Conservation (phyloP, 345 rosid species). For the Eucalyptus erythrocorys region DNA sequence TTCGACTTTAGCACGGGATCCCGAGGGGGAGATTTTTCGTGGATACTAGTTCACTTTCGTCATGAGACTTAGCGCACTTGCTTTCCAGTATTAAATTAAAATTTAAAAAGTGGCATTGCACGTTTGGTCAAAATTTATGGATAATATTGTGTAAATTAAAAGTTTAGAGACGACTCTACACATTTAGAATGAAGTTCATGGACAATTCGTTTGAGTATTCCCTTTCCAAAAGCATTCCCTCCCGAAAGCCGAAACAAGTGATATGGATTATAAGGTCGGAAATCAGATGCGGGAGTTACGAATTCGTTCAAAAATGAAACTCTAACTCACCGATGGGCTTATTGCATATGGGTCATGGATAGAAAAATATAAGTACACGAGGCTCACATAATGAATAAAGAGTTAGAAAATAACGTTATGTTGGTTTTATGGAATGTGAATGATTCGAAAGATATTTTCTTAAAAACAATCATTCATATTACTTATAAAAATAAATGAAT, state of each 20-base stretch:
- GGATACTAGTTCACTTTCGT: no score
- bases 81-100: no score
- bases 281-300: neutral
- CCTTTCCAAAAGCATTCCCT: neutral
- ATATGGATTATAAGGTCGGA: neutral
- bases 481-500: no score
- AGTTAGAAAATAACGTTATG: neutral
- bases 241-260: neutral
- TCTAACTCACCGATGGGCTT: neutral
- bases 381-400: neutral
- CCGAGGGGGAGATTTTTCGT: no score
- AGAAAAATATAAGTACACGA: neutral
- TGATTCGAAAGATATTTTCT: neutral
- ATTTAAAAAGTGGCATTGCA: no score
- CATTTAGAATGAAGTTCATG: no score
- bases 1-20: no score
- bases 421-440: accelerated
- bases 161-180: neutral
- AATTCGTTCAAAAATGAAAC: neutral
- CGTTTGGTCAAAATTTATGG: no score
- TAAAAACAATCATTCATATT: accelerated
- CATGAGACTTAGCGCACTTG: no score
- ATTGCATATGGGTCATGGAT: neutral
- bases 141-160: no score
- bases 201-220: no score